Percentiles rank a stretch among this genome's conserved stretches.
These are phyloP conservation scores for Lentinula detonsa DNA, from an alignment of 768 basidiomycete genomes.

Conservation along the genomic window DNA sequence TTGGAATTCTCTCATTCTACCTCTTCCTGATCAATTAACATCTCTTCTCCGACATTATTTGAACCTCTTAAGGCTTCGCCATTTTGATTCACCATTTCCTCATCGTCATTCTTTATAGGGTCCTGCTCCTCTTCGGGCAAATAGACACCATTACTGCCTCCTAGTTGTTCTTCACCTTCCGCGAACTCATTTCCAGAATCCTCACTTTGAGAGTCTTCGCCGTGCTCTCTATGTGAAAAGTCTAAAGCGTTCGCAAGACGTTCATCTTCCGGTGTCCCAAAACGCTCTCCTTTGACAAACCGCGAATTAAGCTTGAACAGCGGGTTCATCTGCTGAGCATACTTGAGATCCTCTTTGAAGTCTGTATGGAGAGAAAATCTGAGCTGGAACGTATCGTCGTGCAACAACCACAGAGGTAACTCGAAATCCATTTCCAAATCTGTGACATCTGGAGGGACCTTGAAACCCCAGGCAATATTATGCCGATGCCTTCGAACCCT, in stretches of 20 bases:
- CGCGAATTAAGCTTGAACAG: background rate
- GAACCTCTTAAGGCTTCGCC: background rate
- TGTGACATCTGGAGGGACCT: conserved; percentile 44
- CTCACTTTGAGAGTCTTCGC: conserved; percentile 5
- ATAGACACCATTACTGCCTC: background rate
- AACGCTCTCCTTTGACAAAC: background rate
- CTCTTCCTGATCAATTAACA: background rate
- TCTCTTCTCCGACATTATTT: background rate
- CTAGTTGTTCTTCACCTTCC: background rate
- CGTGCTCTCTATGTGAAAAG: background rate
- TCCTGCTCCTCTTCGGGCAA: background rate
- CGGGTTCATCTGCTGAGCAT: conserved; percentile 2
- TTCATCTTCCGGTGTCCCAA: conserved; percentile 1
- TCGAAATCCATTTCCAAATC: conserved; percentile 44
- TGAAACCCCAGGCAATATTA: conserved; percentile 53
- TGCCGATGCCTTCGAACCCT: conserved; percentile 45
- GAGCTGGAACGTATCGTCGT: conserved; percentile 1
- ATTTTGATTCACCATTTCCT: background rate
- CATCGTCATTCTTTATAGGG: background rate
- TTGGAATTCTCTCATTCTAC: background rate
- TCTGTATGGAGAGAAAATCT: background rate
- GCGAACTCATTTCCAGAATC: background rate
- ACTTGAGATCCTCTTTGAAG: background rate
- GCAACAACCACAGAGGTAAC: conserved; percentile 46
- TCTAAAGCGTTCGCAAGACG: background rate